Conservation (phyloP, 305 asterid genomes). For the Fraxinus ornus region DNA sequence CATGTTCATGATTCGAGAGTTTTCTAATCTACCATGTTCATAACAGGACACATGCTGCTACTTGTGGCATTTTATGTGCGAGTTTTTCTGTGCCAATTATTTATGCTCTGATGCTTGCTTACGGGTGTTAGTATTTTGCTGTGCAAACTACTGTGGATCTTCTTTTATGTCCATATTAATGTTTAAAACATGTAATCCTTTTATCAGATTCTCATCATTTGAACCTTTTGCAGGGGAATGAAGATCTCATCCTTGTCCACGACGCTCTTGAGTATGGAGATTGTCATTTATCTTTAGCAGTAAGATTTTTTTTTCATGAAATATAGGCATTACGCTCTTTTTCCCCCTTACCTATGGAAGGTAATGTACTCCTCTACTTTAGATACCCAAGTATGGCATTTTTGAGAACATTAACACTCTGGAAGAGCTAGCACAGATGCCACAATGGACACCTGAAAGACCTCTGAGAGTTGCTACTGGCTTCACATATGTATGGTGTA, state of each 20-base stretch:
- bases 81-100: not conserved
- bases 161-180: not conserved
- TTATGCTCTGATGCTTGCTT: not conserved
- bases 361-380: conserved; percentile 25
- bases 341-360: conserved; percentile 13
- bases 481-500: conserved; percentile 71
- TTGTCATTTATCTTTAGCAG: conserved; percentile 87
- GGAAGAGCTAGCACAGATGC: conserved; percentile 86
- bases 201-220: conserved; percentile 16
- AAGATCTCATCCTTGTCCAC: conserved; percentile 85
- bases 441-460: conserved; percentile 94
- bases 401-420: conserved; percentile 89
- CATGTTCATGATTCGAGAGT: not conserved
- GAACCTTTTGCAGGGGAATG: conserved; percentile 56
- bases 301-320: conserved; percentile 34
- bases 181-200: not conserved
- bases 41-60: not conserved
- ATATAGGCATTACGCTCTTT: not conserved
- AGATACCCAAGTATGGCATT: conserved; percentile 98
- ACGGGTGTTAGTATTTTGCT: not conserved
- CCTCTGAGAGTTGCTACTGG: conserved; percentile 98
- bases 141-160: not conserved
- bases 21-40: not conserved
- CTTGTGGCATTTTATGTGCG: not conserved
- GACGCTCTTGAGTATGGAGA: conserved; percentile 86